These are phyloP conservation scores for Trichoderma virens DNA, from an alignment of 495 filamentous ascomycete species.

Conservation along the genomic window DNA sequence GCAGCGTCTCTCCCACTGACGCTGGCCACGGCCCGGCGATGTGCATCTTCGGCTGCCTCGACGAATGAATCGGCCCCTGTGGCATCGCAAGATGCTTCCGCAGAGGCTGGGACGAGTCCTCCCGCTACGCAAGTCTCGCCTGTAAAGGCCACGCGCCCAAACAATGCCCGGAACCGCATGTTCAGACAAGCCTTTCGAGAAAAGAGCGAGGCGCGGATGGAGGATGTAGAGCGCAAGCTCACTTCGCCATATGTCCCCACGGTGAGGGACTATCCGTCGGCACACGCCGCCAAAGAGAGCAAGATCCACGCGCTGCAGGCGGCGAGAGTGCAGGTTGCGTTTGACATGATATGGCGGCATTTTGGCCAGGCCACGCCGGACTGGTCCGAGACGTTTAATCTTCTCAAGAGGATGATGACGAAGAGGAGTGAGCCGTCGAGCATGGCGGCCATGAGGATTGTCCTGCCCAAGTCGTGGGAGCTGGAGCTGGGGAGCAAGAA, in stretches of 20 bases:
- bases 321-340: constrained; percentile 3
- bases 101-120: background rate
- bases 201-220: background rate
- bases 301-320: background rate
- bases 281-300: background rate
- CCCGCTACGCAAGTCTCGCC: background rate
- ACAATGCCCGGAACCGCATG: constrained; percentile 3
- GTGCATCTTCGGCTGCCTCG: background rate
- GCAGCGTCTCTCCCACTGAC: background rate
- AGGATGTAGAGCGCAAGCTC: background rate
- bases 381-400: constrained; percentile 1
- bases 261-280: constrained; percentile 7
- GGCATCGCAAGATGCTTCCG: background rate
- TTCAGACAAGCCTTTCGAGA: background rate
- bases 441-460: constrained; percentile 11
- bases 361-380: background rate
- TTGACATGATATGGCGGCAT: constrained; percentile 1
- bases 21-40: background rate
- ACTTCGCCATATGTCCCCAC: background rate
- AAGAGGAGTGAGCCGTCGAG: constrained; percentile 1
- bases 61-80: background rate
- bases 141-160: background rate
- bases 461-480: constrained; percentile 5
- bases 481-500: constrained; percentile 8
- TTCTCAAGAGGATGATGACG: constrained; percentile 5